Evolutionary conservation across 2,329 filamentous ascomycete species (phyloP).

Genomic region (Rutstroemia sp.): DNA sequence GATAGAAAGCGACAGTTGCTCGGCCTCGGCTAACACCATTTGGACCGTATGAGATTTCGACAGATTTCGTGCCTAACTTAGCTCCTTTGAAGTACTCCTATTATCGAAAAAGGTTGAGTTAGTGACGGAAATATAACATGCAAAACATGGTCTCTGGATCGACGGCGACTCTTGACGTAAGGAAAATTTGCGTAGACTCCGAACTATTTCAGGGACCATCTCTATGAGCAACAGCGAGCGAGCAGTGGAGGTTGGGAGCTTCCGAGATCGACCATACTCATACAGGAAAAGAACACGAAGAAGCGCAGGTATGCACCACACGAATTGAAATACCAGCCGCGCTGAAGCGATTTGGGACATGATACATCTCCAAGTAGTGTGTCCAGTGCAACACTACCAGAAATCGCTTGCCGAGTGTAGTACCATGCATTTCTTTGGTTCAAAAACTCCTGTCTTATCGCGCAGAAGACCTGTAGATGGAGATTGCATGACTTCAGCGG

Average conservation of each 20-base stretch:
- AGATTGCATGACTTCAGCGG: neutral
- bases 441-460: no score
- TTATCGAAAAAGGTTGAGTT: slow-evolving; percentile 49
- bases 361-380: no score
- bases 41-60: slow-evolving; percentile 87
- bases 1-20: slow-evolving; percentile 80
- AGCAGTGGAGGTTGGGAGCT: slow-evolving; percentile 45
- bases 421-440: no score
- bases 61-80: slow-evolving; percentile 8
- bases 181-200: slow-evolving; percentile 14
- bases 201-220: slow-evolving; percentile 14
- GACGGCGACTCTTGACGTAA: slow-evolving; percentile 26
- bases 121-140: slow-evolving; percentile 47
- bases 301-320: no score
- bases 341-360: no score
- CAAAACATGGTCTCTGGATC: slow-evolving; percentile 25
- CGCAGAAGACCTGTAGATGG: no score
- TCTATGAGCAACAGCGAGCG: slow-evolving; percentile 40
- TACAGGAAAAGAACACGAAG: neutral
- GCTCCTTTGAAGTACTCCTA: slow-evolving; percentile 96
- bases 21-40: slow-evolving; percentile 87
- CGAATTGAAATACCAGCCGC: no score
- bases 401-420: no score
- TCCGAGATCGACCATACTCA: slow-evolving; percentile 10
- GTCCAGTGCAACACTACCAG: no score